These are phyloP conservation scores for Chara braunii DNA, from an alignment of 139 green algal genomes.

Conservation along the genomic window DNA sequence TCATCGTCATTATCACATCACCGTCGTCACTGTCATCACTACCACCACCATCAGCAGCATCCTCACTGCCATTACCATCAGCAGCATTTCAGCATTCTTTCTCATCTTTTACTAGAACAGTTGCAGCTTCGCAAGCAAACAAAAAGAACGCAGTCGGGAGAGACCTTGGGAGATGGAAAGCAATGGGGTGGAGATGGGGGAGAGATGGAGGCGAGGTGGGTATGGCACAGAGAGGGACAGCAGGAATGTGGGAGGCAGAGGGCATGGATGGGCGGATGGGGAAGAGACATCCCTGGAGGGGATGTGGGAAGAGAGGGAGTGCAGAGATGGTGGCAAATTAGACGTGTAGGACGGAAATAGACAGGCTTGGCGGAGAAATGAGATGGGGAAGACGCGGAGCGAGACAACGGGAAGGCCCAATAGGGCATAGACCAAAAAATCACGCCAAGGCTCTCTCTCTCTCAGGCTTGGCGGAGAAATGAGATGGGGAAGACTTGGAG, in stretches of 20 bases:
- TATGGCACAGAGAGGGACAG: constrained; percentile 6
- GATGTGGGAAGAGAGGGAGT: not conserved
- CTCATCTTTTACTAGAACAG: not conserved
- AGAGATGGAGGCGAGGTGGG: not conserved
- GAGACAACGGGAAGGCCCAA: not conserved
- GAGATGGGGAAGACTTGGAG: not conserved
- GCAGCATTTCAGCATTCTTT: not conserved
- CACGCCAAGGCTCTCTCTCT: constrained; percentile 24
- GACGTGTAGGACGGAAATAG: not conserved
- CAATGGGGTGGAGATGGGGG: not conserved
- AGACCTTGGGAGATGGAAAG: not conserved
- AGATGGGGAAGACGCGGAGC: not conserved
- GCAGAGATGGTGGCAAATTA: not conserved
- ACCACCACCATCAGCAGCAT: not conserved
- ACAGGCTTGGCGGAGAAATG: not conserved
- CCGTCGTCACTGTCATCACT: not conserved
- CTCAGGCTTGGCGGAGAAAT: constrained; percentile 1
- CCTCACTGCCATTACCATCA: not conserved
- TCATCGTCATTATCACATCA: not conserved
- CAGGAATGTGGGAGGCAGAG: not conserved
- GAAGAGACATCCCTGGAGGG: constrained; percentile 1
- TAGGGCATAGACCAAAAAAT: not conserved
- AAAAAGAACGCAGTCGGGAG: not conserved
- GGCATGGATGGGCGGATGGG: not conserved
- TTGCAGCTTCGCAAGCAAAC: not conserved